Evolutionary conservation across 176 grass and related monocot genomes (phyloP).

Genomic region (Musa schizocarpa): DNA sequence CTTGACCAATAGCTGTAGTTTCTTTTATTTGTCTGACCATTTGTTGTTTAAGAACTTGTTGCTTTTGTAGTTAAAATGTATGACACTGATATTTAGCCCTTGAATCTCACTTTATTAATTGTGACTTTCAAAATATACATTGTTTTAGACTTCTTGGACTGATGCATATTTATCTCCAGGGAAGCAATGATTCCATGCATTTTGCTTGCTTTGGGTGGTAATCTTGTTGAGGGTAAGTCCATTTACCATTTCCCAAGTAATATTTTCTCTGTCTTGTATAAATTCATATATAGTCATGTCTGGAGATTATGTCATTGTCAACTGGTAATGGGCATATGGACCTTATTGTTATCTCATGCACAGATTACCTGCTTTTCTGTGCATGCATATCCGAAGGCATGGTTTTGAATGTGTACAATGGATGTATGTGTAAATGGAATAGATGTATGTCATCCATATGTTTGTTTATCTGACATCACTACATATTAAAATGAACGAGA

Average conservation of each 20-base stretch:
- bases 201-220: slow-evolving; percentile 95
- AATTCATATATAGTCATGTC: not conserved
- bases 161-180: slow-evolving; percentile 23
- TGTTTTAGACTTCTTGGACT: slow-evolving; percentile 11
- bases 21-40: not conserved
- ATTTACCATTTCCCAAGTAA: not conserved
- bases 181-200: slow-evolving; percentile 99
- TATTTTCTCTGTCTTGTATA: not conserved
- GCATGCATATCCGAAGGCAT: no score
- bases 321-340: not conserved
- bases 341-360: not conserved
- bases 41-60: not conserved
- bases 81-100: not conserved
- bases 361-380: no score
- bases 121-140: not conserved
- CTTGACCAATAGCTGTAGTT: no score
- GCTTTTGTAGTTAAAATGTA: not conserved
- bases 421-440: no score
- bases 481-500: no score
- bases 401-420: no score
- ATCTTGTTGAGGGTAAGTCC: slow-evolving; percentile 94
- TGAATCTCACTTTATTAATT: not conserved
- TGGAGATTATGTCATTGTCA: not conserved
- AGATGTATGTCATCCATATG: no score
- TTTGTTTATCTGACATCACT: no score